Evolutionary conservation across 2,329 filamentous ascomycete species (phyloP), one percentile per base, ranked within the genome.

Genomic region (Trematosphaeria pertusa): DNA sequence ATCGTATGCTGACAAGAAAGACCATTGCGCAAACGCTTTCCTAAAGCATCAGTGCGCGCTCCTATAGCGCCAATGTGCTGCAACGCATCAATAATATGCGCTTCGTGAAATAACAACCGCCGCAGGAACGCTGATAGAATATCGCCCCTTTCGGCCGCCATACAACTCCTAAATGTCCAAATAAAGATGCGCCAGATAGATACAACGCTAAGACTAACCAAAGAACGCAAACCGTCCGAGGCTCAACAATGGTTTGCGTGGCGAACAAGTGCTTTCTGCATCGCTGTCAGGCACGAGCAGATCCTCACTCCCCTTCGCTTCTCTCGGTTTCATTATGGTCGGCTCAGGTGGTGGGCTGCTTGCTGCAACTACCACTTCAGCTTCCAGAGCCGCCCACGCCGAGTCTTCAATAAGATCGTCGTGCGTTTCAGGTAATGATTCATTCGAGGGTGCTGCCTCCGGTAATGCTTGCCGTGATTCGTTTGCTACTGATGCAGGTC

Each of bases 211-310:
- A 19, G 26, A 30, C 33, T 60, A 69, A 15, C 62, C 63, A 6
- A 50, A 34, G 50, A 69, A 72, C 20, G 69, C 71, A 55, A 76
- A 78, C 31, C 67, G 61, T 38, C 65, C 64, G 20, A 77, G 62
- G 52, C 72, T 69, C 15, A 77, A 58, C 48, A 65, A 48, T 2
- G 65, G 64, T 41, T 67, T 70, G 31, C 61, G 60, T 14, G 62
- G 65, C 5, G 72, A 69, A 33, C 64, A 65, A 2, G 71, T 65
- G 19, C 65, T 68, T 30, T 73, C 71, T 12, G 60, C 69, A 26
- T 73, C 72, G 54, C 76, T 79, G 33, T 77, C 71, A 0, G 74
- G 75, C 0, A 78, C 67, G 11, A 79, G 56, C 14, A 78, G 46
- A 38, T 79, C 76, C 51, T 79, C 77, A 48, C 76, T 79, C 10